phyloP scores from a whole-genome alignment of 2,329 filamentous ascomycete species.

The Aspergillus sclerotialis region DNA sequence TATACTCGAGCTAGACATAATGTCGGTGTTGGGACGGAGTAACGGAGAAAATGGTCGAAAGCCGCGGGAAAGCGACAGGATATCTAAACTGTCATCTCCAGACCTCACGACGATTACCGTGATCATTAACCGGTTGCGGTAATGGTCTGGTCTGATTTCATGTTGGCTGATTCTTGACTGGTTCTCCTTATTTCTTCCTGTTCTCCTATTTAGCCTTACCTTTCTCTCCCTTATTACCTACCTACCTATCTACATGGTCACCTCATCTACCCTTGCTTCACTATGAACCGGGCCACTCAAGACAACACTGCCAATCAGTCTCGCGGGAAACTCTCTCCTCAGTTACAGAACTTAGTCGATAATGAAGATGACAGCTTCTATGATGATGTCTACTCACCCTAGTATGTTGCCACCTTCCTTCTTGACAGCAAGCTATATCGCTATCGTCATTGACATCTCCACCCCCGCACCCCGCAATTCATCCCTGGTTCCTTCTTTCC shows the following conservation, averaged over 20 bases:
- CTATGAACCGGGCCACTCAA: constrained; percentile 27
- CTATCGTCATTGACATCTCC: constrained; percentile 1
- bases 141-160: no score
- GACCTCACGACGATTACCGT: no score
- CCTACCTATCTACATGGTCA: no score
- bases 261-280: constrained; percentile 2
- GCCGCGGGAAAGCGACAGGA: no score
- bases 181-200: no score
- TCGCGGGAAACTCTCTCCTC: constrained; percentile 46
- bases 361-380: constrained; percentile 67
- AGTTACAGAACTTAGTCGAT: constrained; percentile 51
- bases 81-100: no score
- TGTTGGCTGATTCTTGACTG: no score
- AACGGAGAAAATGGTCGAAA: no score
- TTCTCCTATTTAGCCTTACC: no score
- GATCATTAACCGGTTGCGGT: no score
- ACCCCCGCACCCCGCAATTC: constrained; percentile 2
- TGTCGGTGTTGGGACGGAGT: no score
- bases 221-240: background rate
- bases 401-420: constrained; percentile 48
- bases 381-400: constrained; percentile 69
- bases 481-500: constrained; percentile 2
- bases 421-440: constrained; percentile 1
- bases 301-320: constrained; percentile 16
- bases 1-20: no score